Percentiles rank a stretch among this genome's conserved stretches.
Evolutionary conservation across 2,329 filamentous ascomycete genomes (phyloP).

Genomic region (Myriosclerotinia duriaeana): DNA sequence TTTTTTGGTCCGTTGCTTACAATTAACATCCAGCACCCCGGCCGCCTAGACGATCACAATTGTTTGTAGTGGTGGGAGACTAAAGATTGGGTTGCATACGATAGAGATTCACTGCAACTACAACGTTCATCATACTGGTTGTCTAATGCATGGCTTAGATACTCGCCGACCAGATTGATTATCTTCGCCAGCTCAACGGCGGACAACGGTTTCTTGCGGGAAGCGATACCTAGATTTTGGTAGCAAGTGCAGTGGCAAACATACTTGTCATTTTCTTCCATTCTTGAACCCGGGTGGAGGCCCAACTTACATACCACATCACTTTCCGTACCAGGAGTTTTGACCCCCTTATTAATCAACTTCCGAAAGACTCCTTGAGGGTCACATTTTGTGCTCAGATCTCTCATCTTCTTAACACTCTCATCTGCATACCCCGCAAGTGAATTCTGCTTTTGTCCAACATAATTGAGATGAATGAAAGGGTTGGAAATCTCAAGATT

Average conservation of each 20-base stretch:
- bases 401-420: conserved; percentile 27
- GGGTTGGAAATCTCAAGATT: not conserved
- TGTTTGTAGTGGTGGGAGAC: not conserved
- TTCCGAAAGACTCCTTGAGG: conserved; percentile 35
- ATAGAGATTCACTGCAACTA: conserved; percentile 2
- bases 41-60: not conserved
- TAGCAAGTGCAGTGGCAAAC: no score
- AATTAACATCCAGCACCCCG: not conserved
- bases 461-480: conserved; percentile 26
- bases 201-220: not conserved
- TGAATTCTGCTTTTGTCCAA: conserved; percentile 17
- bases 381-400: conserved; percentile 36
- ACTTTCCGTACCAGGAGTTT: conserved; percentile 25
- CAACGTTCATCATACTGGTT: not conserved
- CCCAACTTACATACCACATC: not conserved
- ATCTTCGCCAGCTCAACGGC: not conserved
- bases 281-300: not conserved
- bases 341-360: conserved; percentile 35
- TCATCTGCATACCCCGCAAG: conserved; percentile 24
- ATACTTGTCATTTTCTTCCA: not conserved
- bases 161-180: conserved; percentile 6
- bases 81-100: not conserved
- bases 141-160: not conserved
- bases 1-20: not conserved
- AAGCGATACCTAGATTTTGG: not conserved